phyloP scores from a whole-genome alignment of 108 stramenopile species.

The Fistulifera pelliculosa region DNA sequence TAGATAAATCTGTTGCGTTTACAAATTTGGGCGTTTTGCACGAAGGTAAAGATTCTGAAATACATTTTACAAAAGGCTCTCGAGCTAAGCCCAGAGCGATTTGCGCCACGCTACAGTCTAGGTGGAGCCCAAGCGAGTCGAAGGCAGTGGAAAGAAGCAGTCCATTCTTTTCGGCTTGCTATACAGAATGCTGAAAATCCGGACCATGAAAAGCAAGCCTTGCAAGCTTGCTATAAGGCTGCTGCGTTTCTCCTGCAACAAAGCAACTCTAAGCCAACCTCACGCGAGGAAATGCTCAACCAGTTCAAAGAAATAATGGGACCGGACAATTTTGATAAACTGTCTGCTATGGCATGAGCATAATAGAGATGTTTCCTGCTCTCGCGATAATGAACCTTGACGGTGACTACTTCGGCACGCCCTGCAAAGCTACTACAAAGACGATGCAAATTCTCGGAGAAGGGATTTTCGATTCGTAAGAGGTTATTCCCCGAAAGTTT shows the following conservation, averaged over 20 bases:
- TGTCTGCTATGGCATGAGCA: conserved; percentile 9
- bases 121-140: conserved; percentile 28
- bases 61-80: conserved; percentile 26
- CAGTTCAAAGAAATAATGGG: conserved; percentile 26
- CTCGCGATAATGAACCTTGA: too few relatives aligned
- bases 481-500: too few relatives aligned
- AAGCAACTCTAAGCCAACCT: conserved; percentile 4
- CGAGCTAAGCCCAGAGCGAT: conserved; percentile 10
- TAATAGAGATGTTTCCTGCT: too few relatives aligned
- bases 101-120: conserved; percentile 29
- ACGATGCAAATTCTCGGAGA: too few relatives aligned
- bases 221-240: conserved; percentile 29
- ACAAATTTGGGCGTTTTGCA: conserved; percentile 35
- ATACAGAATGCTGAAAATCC: conserved; percentile 4
- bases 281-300: conserved; percentile 26
- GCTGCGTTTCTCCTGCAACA: conserved; percentile 11
- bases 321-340: conserved; percentile 22
- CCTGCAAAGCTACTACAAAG: too few relatives aligned
- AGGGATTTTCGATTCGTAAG: too few relatives aligned
- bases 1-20: conserved; percentile 20
- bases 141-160: conserved; percentile 23
- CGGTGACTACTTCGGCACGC: too few relatives aligned
- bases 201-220: conserved; percentile 9
- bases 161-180: conserved; percentile 19
- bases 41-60: conserved; percentile 23